Conservation (phyloP, 805 yeast genomes). For the Candida pseudoglaebosa region DNA sequence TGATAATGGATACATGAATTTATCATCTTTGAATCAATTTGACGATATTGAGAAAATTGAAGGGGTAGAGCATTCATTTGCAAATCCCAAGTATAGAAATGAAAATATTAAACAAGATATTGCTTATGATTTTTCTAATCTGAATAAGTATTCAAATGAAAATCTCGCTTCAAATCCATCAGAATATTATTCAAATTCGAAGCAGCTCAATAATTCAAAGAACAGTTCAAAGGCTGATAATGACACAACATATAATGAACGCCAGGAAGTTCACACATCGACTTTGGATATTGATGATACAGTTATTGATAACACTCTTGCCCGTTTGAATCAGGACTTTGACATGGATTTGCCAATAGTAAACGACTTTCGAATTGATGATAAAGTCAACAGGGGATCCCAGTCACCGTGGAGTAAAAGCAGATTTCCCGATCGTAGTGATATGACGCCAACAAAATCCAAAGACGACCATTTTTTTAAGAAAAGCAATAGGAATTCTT, state of each 20-base stretch:
- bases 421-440: not conserved
- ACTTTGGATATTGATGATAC: conserved; percentile 8
- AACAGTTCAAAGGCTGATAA: not conserved
- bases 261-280: conserved; percentile 4
- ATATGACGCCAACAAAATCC: not conserved
- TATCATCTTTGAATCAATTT: no score
- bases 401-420: conserved; percentile 2
- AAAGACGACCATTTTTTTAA: conserved; percentile 1
- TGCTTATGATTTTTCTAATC: no score
- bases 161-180: not conserved
- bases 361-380: conserved; percentile 2
- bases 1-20: no score
- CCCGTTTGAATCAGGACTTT: conserved; percentile 16
- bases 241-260: conserved; percentile 2
- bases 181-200: not conserved
- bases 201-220: not conserved
- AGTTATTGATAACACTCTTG: conserved; percentile 16
- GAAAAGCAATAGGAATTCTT: not conserved
- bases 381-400: not conserved
- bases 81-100: no score
- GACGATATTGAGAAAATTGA: not conserved
- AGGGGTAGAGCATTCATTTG: no score
- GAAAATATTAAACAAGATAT: no score
- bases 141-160: not conserved
- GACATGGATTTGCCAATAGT: conserved; percentile 8